phyloP scores from a whole-genome alignment of 257 asterid genomes.

The Solanum chmielewskii region DNA sequence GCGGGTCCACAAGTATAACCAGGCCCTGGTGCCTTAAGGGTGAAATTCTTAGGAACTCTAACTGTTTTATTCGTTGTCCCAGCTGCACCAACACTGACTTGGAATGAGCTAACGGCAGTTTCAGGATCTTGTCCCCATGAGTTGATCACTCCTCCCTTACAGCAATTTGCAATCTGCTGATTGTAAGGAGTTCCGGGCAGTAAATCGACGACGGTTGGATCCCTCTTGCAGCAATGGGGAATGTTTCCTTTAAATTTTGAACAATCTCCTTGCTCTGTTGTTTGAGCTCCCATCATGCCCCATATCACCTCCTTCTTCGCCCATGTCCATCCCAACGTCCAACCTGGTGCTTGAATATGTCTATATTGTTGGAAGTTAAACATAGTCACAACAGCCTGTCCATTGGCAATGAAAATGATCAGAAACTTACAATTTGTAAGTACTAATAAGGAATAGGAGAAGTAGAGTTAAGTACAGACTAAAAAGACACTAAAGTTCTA shows the following conservation, averaged over 20 bases:
- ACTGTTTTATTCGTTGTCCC: constrained; percentile 68
- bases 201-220: constrained; percentile 51
- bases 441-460: not conserved
- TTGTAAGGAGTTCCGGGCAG: constrained; percentile 72
- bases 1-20: constrained; percentile 79
- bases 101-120: constrained; percentile 62
- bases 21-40: constrained; percentile 62
- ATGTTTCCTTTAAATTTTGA: constrained; percentile 31
- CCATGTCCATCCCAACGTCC: constrained; percentile 72
- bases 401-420: not conserved
- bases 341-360: constrained; percentile 56
- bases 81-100: constrained; percentile 49
- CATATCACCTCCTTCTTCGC: constrained; percentile 56
- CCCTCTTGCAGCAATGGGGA: constrained; percentile 66
- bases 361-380: constrained; percentile 58
- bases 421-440: not conserved
- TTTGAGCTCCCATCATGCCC: constrained; percentile 50
- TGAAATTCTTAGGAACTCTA: constrained; percentile 51
- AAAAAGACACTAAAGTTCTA: not conserved
- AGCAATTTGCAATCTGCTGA: constrained; percentile 67
- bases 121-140: constrained; percentile 57
- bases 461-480: not conserved
- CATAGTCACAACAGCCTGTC: constrained; percentile 46
- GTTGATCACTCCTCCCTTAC: constrained; percentile 65
- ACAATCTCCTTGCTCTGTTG: constrained; percentile 58